Evolutionary conservation across 352 stramenopile species (phyloP).

Genomic region (Pythium utonaiense): DNA sequence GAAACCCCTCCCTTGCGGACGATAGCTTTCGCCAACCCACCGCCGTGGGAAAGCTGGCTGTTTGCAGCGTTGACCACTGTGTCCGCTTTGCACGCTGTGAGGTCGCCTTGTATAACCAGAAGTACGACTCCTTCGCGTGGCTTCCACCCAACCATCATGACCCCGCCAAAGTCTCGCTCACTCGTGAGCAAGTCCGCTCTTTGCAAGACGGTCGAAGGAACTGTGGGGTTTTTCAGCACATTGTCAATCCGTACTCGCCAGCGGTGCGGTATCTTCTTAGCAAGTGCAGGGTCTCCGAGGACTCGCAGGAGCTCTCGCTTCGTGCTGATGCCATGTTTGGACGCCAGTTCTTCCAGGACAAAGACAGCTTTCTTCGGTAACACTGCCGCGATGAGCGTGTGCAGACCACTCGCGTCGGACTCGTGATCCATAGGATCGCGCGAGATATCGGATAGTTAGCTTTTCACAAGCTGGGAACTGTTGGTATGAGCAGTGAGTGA

Average conservation of each 20-base stretch:
- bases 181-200: not conserved
- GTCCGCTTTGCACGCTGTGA: constrained; percentile 27
- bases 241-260: not conserved
- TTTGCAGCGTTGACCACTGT: constrained; percentile 43
- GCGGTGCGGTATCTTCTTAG: not conserved
- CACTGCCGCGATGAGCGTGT: too few relatives aligned
- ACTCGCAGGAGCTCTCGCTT: not conserved
- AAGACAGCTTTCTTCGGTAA: not conserved
- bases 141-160: not conserved
- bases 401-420: too few relatives aligned
- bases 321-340: not conserved
- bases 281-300: not conserved
- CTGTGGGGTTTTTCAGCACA: not conserved
- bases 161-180: not conserved
- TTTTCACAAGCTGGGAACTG: too few relatives aligned
- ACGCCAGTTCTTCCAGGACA: not conserved
- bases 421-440: too few relatives aligned
- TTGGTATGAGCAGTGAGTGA: too few relatives aligned
- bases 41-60: constrained; percentile 26
- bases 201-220: not conserved
- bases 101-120: constrained; percentile 34
- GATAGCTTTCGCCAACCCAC: constrained; percentile 33
- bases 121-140: not conserved
- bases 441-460: too few relatives aligned
- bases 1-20: constrained; percentile 19